A percentile compares a stretch with the other conserved stretches of the same genome.
Evolutionary conservation across 495 filamentous ascomycete species (phyloP).

Genomic region (Paragyromitra xinjiangensis): DNA sequence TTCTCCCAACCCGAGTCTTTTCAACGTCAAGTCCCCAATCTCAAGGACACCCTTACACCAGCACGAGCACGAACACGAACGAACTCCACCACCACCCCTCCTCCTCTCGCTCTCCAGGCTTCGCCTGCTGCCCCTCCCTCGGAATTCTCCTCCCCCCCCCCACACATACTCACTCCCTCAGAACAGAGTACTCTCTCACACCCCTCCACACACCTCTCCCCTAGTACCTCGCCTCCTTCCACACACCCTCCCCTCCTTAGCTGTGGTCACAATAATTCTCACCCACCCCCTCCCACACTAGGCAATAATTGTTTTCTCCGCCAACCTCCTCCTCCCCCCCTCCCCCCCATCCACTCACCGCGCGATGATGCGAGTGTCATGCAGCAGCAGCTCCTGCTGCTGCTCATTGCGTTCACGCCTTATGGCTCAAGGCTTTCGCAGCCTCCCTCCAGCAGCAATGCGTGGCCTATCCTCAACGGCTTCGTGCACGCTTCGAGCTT

Average conservation of each 20-base stretch:
- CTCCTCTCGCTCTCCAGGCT: not conserved
- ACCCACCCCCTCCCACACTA: constrained; percentile 40
- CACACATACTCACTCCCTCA: not conserved
- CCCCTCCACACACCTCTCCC: constrained; percentile 3
- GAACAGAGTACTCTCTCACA: constrained; percentile 2
- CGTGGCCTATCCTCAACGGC: constrained; percentile 53
- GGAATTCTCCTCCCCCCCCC: constrained; percentile 1
- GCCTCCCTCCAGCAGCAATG: constrained; percentile 39
- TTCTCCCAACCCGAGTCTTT: not conserved
- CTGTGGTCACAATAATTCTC: constrained; percentile 47
- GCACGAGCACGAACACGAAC: not conserved
- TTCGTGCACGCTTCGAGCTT: constrained; percentile 47
- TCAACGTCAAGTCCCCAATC: constrained; percentile 27
- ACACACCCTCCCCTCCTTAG: constrained; percentile 7
- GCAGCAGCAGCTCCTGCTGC: constrained; percentile 50
- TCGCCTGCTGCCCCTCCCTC: constrained; percentile 24
- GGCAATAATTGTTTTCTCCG: constrained; percentile 40
- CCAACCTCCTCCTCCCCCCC: constrained; percentile 41
- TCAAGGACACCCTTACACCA: not conserved
- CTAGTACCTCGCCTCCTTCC: constrained; percentile 17
- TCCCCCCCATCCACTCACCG: constrained; percentile 37
- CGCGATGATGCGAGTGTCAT: constrained; percentile 52
- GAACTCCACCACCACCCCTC: not conserved
- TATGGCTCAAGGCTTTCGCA: constrained; percentile 48
- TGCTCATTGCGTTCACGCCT: constrained; percentile 54